These are phyloP conservation scores for Alternaria arbusti DNA, from an alignment of 2,329 filamentous ascomycete genomes.

Conservation along the genomic window DNA sequence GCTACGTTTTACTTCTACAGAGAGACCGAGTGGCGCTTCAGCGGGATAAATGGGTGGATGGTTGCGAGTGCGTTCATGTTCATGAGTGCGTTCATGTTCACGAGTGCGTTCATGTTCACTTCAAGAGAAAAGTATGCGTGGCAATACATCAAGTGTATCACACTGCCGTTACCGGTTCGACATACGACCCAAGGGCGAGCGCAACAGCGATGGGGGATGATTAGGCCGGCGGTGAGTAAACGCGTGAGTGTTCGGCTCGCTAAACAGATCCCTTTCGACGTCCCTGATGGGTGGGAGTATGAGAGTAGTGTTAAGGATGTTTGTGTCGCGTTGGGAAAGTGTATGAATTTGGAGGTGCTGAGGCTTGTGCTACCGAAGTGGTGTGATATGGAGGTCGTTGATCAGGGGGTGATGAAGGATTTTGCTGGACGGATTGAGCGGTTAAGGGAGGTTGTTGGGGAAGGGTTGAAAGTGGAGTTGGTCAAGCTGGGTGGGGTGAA, in stretches of 20 bases:
- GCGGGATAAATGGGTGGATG: background rate
- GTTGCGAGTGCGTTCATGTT: background rate
- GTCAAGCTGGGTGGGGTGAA: background rate
- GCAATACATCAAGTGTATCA: background rate
- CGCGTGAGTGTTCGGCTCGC: background rate
- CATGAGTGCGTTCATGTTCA: background rate
- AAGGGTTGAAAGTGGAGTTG: background rate
- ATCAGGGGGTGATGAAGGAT: background rate
- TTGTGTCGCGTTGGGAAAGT: background rate
- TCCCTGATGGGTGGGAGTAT: background rate
- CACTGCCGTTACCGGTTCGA: background rate
- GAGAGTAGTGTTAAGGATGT: background rate
- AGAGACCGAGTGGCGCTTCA: background rate
- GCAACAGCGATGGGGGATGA: background rate
- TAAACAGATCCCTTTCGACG: background rate
- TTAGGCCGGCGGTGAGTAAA: background rate
- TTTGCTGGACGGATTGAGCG: background rate
- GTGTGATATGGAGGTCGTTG: background rate
- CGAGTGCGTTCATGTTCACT: background rate
- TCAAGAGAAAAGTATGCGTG: background rate
- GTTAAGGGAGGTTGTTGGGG: background rate
- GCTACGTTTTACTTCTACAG: background rate
- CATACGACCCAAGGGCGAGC: background rate
- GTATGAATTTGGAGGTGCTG: background rate
- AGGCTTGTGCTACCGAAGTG: background rate